Evolutionary conservation across 2,329 filamentous ascomycete species (phyloP), one percentile per base, ranked within the genome.

Genomic region (Epicoccum nigrum): DNA sequence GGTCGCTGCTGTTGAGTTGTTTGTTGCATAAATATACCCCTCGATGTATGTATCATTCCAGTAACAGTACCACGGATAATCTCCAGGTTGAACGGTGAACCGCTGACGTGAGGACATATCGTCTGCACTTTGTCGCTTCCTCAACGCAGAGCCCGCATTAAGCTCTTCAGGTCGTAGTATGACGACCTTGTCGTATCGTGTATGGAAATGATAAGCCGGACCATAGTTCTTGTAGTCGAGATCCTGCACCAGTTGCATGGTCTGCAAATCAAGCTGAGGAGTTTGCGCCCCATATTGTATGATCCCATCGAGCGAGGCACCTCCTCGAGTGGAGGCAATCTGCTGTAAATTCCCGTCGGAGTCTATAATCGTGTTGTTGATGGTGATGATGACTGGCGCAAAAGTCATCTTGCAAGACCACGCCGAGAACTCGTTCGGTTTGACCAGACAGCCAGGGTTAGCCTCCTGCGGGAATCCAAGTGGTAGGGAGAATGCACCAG

Each of bases 31-130:
- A 38, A 89, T 79, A 69, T 87, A 88, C 30, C 83, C 82, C 67
- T 89, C 86, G 41, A 88, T 77, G 45, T 84, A 77, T 0, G 86
- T 89, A 12, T 77, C 75, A 64, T 89, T 89, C 85, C 85, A 89
- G 67, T 82, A 83, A 69, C 86, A 89, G 62, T 84, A 86, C 86
- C 86, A 89, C 2, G 86, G 85, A 51, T 78, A 79, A 28, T 87
- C 83, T 7, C 83, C 83, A n/a, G 79, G 76, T 48, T 75, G 67
- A 9, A 78, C 74, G 42, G 76, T 68, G 56, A 77, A 74, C 31
- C 75, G 75, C 50, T 74, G 73, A 43, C 69, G 61, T 33, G 66
- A 69, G 12, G 51, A 48, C 11, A 60, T 58, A 21, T 60, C 56
- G 9, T 60, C 58, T 16, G 30, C 23, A 3, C 13, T 16, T 42